Base-by-base conservation (phyloP, 495 filamentous ascomycete genomes). In the Penicillium goetzii region DNA sequence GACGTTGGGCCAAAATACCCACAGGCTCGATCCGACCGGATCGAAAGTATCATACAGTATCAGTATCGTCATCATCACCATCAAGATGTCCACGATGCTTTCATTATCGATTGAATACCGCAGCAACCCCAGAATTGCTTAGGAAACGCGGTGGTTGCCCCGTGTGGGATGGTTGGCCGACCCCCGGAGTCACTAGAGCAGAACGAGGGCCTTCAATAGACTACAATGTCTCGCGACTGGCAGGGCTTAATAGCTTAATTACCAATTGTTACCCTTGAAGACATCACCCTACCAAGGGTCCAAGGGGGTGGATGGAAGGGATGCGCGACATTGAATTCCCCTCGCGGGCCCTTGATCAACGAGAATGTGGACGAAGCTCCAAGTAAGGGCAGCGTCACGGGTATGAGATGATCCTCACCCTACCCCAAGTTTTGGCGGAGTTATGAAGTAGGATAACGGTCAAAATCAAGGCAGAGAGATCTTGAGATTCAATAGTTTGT, bases 311-410 rank as follows among this genome's bases (percentile, higher is more conserved):
- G 40, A 59, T 60, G 61, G 38, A 69, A 70, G 70, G 70, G 70
- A 72, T 72, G 63, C 70, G 68, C 68, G 70, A 70, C 68, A 73
- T 72, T 69, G 68, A 65, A 60, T 58, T 62, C 67, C 65, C 68
- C 66, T 71, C 65, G 66, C 64, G 58, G 62, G 58, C 69, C 71
- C 71, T 73, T 68, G 68, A 73, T 73, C 63, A 63, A 61, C 61
- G 28, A 61, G 69, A 73, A 71, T 73, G 62, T 55, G 33, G 32
- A 23, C 21, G 25, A 55, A 15, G 4, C 15, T 15, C 4, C 62
- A 70, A 66, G 70, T 68, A 72, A 72, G 70, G 71, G 68, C 43
- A 64, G 30, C 56, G 26, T 50, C 51, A 64, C 49, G 55, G 52
- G 59, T 64, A 69, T 69, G 66, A 57, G 54, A 40, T 34, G 32